Evolutionary conservation across 2,329 filamentous ascomycete genomes (phyloP).

Genomic region (Penicillium sp.): DNA sequence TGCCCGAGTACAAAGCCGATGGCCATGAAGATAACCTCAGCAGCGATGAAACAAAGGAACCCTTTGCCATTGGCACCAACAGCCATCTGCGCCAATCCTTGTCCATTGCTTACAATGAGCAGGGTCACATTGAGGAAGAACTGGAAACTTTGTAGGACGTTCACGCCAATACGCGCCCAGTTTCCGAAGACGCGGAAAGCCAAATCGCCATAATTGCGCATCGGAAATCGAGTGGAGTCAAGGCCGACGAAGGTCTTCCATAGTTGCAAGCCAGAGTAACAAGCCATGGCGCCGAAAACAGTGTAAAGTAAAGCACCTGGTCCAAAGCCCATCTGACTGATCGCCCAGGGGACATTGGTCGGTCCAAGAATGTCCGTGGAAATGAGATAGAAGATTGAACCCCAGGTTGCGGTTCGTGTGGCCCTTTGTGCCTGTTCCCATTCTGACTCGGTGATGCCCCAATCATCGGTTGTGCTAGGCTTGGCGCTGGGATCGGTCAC

Average conservation of each 20-base stretch:
- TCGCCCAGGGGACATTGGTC: conserved; percentile 36
- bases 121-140: conserved; percentile 17
- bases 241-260: conserved; percentile 49
- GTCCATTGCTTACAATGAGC: conserved; percentile 35
- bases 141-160: conserved; percentile 45
- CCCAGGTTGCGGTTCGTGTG: conserved; percentile 49
- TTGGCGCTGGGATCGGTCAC: not conserved
- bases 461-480: not conserved
- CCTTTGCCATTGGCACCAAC: conserved; percentile 20
- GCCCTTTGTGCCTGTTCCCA: conserved; percentile 51
- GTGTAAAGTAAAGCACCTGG: conserved; percentile 42
- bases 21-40: conserved; percentile 52
- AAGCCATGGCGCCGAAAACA: conserved; percentile 45
- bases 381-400: conserved; percentile 52
- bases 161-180: conserved; percentile 49
- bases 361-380: conserved; percentile 52
- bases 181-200: conserved; percentile 52
- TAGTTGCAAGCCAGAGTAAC: conserved; percentile 46
- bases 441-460: conserved; percentile 31
- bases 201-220: conserved; percentile 51
- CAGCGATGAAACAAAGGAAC: conserved; percentile 55
- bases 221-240: conserved; percentile 50
- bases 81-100: conserved; percentile 52
- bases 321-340: conserved; percentile 43
- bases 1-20: conserved; percentile 57